Base-by-base conservation (phyloP, 1,284 basidiomycete species). In the Trametes hirsuta region DNA sequence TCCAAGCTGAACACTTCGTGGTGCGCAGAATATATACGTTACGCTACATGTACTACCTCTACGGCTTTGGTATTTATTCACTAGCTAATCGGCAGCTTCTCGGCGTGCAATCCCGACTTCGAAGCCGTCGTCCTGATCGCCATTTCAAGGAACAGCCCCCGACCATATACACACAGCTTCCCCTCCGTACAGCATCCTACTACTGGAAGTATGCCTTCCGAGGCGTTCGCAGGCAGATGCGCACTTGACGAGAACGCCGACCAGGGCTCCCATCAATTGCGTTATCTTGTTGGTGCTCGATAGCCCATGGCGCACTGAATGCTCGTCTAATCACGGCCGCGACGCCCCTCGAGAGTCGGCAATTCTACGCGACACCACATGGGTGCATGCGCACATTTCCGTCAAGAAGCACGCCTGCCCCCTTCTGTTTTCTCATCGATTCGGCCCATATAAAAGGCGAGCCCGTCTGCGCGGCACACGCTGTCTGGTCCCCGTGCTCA, bases 31-130 rank as follows among this genome's bases (percentile, higher is more conserved):
- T 58, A 61, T 44, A 35, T 58, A 47, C 37, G 21, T 24, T 54
- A 50, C 36, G 58, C 61, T 63, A 65, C 51, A 65, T 65, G 64
- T 65, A 61, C 48, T 53, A 53, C 59, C 57, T 47, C 48, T 58
- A 52, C 44, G 52, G 39, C 40, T 46, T 48, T 39, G 44, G 54
- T 62, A 62, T 59, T 56, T 58, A 54, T 62, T 55, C 46, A 50
- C 51, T 39, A 24, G 24, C 55, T 54, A 40, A 53, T 58, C 37
- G 42, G 41, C 18, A 37, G 24, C 25, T 30, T 53, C 15, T 41
- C 41, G 59, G 37, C 14, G 53, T 40, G 41, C 39, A 24, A 37
- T 40, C 36, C 30, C 30, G 30, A 30, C 30, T 30, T 30, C 24
- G 45, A 45, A 41, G 12, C 14, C 12, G 41, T 14, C 14, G 30